These are phyloP conservation scores for Polyporus tsugae DNA, from an alignment of 1,284 basidiomycete species.

Conservation along the genomic window DNA sequence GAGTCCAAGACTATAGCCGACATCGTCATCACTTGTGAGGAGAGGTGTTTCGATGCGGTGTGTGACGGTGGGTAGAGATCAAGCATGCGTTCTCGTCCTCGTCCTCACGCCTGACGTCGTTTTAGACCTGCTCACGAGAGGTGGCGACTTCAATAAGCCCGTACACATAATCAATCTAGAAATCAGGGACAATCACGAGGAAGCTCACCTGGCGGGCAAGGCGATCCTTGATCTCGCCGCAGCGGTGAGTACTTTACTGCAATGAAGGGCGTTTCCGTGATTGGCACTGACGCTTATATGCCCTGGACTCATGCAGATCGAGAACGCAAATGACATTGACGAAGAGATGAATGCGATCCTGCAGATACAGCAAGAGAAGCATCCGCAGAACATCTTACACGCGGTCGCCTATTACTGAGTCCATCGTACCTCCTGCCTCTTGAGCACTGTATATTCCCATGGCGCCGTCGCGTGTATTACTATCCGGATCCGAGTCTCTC, in stretches of 20 bases:
- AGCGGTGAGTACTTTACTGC: slow-evolving; percentile 65
- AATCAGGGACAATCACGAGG: slow-evolving; percentile 99
- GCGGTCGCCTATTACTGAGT: slow-evolving; percentile 87
- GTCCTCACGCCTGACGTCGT: slow-evolving; percentile 18
- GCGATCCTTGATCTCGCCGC: slow-evolving; percentile 95
- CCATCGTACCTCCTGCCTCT: slow-evolving; percentile 8
- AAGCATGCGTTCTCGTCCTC: slow-evolving; percentile 16
- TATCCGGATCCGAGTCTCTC: slow-evolving; percentile 13
- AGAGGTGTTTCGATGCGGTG: slow-evolving; percentile 98
- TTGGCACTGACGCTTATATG: slow-evolving; percentile 1
- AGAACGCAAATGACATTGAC: slow-evolving; percentile 87
- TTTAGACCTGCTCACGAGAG: slow-evolving; percentile 86
- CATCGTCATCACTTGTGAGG: slow-evolving; percentile 98
- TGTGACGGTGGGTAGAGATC: slow-evolving; percentile 88
- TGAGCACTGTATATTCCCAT: slow-evolving; percentile 9
- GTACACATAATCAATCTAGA: slow-evolving; percentile 99
- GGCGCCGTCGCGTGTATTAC: slow-evolving; percentile 23
- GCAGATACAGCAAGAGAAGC: slow-evolving; percentile 83
- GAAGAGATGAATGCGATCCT: slow-evolving; percentile 91
- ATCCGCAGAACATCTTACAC: slow-evolving; percentile 93
- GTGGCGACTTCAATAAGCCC: slow-evolving; percentile 92
- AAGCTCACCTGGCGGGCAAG: slow-evolving; percentile 94
- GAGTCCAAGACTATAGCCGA: slow-evolving; percentile 89
- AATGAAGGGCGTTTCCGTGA: slow-evolving; percentile 5
- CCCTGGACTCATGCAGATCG: slow-evolving; percentile 67